These are phyloP conservation scores for Tubosaeta sp. DNA, from an alignment of 768 basidiomycete species.

Conservation along the genomic window DNA sequence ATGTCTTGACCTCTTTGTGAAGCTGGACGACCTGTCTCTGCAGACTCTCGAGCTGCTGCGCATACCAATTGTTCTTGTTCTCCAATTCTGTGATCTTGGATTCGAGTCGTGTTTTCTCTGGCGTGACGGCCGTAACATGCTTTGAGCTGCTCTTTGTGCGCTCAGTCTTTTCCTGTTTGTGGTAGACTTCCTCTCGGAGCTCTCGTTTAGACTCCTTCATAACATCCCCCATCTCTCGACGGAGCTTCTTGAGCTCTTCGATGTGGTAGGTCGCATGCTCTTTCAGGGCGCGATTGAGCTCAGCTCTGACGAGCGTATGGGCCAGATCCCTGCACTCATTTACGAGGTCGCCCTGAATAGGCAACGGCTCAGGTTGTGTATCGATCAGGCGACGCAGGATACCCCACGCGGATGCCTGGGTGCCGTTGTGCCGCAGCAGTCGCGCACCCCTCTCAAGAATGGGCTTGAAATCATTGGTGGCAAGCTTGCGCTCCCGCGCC, in stretches of 20 bases:
- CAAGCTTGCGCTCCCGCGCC: conserved; percentile 44
- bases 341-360: conserved; percentile 55
- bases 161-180: conserved; percentile 40
- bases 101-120: conserved; percentile 34
- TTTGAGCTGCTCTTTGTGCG: conserved; percentile 38
- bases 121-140: conserved; percentile 33
- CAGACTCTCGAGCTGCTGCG: conserved; percentile 19
- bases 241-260: conserved; percentile 43
- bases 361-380: conserved; percentile 39
- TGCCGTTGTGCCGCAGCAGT: conserved; percentile 40
- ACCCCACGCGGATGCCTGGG: conserved; percentile 36
- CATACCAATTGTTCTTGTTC: conserved; percentile 14
- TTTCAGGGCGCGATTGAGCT: conserved; percentile 46
- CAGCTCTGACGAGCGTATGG: conserved; percentile 50
- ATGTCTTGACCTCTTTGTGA: conserved; percentile 25
- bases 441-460: conserved; percentile 48
- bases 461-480: conserved; percentile 41
- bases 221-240: conserved; percentile 44
- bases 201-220: conserved; percentile 49
- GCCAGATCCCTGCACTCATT: conserved; percentile 44
- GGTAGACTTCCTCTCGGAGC: conserved; percentile 41
- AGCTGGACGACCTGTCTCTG: conserved; percentile 26
- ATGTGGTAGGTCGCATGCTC: conserved; percentile 44
- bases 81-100: conserved; percentile 29
- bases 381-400: conserved; percentile 42